Evolutionary conservation across 2,329 filamentous ascomycete genomes (phyloP).

Genomic region (Monilinia laxa): DNA sequence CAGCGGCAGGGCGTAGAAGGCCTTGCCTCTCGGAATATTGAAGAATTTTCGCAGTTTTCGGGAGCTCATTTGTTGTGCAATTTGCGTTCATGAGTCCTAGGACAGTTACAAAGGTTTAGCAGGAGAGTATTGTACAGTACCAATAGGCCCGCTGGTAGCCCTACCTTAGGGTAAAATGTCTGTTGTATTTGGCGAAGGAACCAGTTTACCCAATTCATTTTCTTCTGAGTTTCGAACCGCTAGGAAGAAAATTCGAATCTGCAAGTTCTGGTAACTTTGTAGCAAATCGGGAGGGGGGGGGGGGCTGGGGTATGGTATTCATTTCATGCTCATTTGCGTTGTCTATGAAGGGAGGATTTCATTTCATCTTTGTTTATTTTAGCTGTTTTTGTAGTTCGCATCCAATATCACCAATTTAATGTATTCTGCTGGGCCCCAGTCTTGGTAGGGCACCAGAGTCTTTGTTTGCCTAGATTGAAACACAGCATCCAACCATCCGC

Average conservation of each 20-base stretch:
- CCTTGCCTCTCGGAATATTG: background rate
- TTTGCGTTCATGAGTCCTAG: background rate
- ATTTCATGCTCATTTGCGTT: background rate
- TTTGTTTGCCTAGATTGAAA: too few relatives aligned
- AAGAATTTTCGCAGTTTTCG: background rate
- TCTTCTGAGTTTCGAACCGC: background rate
- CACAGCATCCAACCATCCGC: too few relatives aligned
- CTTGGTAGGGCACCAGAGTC: too few relatives aligned
- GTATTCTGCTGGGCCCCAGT: too few relatives aligned
- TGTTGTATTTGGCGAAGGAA: background rate
- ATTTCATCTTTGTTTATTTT: background rate
- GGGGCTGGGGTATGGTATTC: background rate
- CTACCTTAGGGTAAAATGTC: background rate
- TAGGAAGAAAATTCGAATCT: background rate
- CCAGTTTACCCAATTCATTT: background rate
- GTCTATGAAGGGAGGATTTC: background rate
- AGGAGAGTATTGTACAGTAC: background rate
- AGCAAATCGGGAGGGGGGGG: too few relatives aligned
- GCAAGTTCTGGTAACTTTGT: background rate
- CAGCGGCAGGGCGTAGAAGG: background rate
- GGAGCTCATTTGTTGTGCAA: background rate
- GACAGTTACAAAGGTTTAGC: background rate
- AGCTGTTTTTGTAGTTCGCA: too few relatives aligned
- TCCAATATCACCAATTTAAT: too few relatives aligned
- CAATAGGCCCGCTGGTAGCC: too few relatives aligned